A percentile compares a stretch with the other conserved stretches of the same genome.
Conservation (phyloP, 352 stramenopile species). For the Pythium utonaiense region DNA sequence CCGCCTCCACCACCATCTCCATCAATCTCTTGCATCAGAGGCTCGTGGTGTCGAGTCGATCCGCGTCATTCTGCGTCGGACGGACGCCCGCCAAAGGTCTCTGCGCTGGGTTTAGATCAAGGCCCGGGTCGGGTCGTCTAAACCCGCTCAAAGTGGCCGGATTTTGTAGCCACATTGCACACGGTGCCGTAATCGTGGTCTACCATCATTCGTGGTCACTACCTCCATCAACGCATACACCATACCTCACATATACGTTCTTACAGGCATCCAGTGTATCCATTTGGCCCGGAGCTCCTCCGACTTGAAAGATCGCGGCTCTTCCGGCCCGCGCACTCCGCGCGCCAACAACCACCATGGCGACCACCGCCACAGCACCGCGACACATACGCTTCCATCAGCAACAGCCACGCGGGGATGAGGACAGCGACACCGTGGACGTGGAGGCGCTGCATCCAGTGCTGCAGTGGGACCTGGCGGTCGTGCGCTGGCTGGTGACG, state of each 20-base stretch:
- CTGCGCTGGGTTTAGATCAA: not conserved
- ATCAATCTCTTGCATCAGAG: too few relatives aligned
- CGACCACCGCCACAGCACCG: not conserved
- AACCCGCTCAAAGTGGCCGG: conserved; percentile 1
- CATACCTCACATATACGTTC: not conserved
- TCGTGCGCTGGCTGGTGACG: conserved; percentile 31
- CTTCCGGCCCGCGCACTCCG: too few relatives aligned
- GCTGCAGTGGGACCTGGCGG: conserved; percentile 52
- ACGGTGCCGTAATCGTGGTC: not conserved
- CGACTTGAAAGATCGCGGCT: conserved; percentile 1
- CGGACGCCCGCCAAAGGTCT: too few relatives aligned
- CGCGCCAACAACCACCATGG: not conserved
- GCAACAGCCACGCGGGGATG: not conserved
- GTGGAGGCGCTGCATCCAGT: conserved; percentile 35
- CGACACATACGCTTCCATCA: conserved; percentile 9
- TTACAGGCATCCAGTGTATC: not conserved
- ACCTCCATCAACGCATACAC: not conserved
- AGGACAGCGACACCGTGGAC: not conserved
- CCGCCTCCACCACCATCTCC: too few relatives aligned
- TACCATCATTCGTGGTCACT: not conserved
- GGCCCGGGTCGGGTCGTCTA: not conserved
- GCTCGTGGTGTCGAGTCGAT: too few relatives aligned
- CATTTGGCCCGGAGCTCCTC: not conserved
- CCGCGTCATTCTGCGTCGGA: too few relatives aligned
- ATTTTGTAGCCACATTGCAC: conserved; percentile 20